Conservation (phyloP, 768 basidiomycete genomes). For the Lyophyllum atratum region DNA sequence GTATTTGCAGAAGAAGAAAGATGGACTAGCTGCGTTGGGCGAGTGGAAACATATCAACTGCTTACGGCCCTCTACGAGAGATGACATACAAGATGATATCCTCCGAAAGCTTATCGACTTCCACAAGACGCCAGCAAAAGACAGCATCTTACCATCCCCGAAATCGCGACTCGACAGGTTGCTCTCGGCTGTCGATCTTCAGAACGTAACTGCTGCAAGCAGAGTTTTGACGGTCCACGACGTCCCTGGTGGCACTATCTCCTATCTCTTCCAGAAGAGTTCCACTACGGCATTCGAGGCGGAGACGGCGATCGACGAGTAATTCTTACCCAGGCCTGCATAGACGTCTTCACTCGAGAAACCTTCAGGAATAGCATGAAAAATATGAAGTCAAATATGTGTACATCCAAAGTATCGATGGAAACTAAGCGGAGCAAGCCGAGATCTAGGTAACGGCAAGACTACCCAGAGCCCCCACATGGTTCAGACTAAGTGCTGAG, state of each 20-base stretch:
- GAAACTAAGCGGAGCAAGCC: conserved; percentile 10
- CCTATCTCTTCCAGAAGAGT: conserved; percentile 74
- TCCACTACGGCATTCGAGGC: conserved; percentile 25
- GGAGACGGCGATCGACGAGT: conserved; percentile 2
- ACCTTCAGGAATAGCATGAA: conserved; percentile 4
- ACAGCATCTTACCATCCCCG: not conserved
- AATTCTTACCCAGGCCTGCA: not conserved
- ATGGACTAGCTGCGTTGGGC: conserved; percentile 67
- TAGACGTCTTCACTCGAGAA: not conserved
- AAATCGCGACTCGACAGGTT: conserved; percentile 23
- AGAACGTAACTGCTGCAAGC: conserved; percentile 42
- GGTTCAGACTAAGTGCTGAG: not conserved
- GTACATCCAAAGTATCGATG: conserved; percentile 13
- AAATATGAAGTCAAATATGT: conserved; percentile 3
- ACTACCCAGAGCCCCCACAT: not conserved
- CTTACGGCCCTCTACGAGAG: conserved; percentile 42
- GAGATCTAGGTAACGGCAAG: not conserved
- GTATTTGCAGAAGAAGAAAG: conserved; percentile 71
- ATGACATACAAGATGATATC: conserved; percentile 65
- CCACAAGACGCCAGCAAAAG: conserved; percentile 1
- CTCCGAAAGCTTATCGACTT: conserved; percentile 50
- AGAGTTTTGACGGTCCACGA: conserved; percentile 33
- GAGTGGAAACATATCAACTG: conserved; percentile 90
- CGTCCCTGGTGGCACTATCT: conserved; percentile 67
- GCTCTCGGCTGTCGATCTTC: conserved; percentile 48